Evolutionary conservation across 345 rosid genomes (phyloP).

Genomic region (Citrus trifoliata): DNA sequence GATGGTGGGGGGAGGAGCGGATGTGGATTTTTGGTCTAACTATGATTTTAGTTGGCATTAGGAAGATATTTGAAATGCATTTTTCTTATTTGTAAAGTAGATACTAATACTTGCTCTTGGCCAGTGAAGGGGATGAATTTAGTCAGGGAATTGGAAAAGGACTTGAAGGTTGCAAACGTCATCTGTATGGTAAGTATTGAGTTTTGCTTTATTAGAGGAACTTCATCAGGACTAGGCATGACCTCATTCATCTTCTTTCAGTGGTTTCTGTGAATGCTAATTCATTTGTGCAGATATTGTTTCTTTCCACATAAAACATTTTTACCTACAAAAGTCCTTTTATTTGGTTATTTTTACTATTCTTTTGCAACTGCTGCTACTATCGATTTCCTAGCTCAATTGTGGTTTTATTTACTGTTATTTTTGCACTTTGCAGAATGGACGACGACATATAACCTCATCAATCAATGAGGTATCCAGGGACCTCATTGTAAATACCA

Average conservation of each 20-base stretch:
- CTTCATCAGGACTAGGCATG: background rate
- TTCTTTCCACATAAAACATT: background rate
- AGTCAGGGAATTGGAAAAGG: conserved; percentile 96
- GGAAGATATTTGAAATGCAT: conserved; percentile 5
- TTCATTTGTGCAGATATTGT: background rate
- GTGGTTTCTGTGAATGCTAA: background rate
- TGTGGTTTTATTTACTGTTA: conserved; percentile 19
- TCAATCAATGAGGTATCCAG: conserved; percentile 97
- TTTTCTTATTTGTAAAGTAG: background rate
- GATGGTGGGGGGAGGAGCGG: background rate
- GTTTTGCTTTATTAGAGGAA: conserved; percentile 5
- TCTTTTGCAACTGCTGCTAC: background rate
- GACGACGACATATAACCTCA: conserved; percentile 86
- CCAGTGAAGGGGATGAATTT: conserved; percentile 99
- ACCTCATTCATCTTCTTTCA: background rate
- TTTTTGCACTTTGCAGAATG: conserved; percentile 61
- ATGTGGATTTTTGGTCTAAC: background rate
- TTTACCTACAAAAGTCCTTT: background rate
- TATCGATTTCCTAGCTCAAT: conserved; percentile 10
- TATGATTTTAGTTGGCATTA: background rate
- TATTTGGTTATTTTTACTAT: background rate
- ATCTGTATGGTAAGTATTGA: conserved; percentile 76
- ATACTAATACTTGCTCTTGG: conserved; percentile 49
- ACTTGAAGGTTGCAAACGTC: conserved; percentile 92
- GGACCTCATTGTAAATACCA: conserved; percentile 90